phyloP scores from a whole-genome alignment of 331 rosid genomes.

The Saraca asoca region DNA sequence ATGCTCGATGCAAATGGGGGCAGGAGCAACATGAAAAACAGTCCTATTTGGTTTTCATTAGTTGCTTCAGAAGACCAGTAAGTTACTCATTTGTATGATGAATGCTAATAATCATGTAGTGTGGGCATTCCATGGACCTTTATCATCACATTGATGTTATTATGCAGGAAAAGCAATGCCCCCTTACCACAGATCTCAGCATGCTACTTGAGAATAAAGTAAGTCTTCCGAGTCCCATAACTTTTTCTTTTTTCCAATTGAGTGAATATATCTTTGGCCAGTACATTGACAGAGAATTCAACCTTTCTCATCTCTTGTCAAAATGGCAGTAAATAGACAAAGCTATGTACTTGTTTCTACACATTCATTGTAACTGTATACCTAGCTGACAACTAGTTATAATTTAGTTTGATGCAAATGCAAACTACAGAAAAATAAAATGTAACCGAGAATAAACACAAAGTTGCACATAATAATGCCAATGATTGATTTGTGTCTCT shows the following conservation, averaged over 20 bases:
- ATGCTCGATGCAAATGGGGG: constrained; percentile 61
- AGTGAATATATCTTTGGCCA: too few species aligned
- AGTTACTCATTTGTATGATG: constrained; percentile 24
- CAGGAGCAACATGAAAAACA: constrained; percentile 50
- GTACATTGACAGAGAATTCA: too few species aligned
- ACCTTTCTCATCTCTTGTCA: constrained; percentile 21
- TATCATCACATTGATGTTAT: constrained; percentile 27
- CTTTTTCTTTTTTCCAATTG: too few species aligned
- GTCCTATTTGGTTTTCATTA: constrained; percentile 91
- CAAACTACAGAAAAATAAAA: too few species aligned
- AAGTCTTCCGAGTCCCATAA: constrained; percentile 41
- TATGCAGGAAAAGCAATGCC: constrained; percentile 82
- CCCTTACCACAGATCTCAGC: constrained; percentile 90
- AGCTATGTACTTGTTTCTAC: background rate
- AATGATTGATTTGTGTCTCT: too few species aligned
- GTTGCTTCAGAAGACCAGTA: constrained; percentile 91
- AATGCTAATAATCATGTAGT: constrained; percentile 8
- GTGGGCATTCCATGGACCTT: constrained; percentile 19
- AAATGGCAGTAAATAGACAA: background rate
- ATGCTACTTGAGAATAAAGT: constrained; percentile 85
- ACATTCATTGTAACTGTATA: background rate
- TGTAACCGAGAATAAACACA: too few species aligned
- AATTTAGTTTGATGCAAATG: too few species aligned
- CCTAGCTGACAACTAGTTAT: too few species aligned
- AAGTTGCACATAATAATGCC: too few species aligned